Evolutionary conservation across 495 filamentous ascomycete species (phyloP).

Genomic region (Penicillium pancosmium): DNA sequence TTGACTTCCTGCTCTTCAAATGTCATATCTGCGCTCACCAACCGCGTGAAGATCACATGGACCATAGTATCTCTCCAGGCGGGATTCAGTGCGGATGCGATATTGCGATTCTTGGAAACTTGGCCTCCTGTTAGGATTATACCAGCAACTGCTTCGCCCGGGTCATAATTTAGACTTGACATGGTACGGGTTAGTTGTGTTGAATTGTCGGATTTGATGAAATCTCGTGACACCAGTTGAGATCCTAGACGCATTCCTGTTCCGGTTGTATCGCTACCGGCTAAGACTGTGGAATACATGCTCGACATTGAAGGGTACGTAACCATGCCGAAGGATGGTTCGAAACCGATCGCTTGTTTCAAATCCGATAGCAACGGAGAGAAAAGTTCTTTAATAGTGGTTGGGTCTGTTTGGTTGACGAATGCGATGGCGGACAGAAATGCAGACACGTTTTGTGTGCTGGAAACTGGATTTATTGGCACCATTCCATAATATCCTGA

Average conservation of each 20-base stretch:
- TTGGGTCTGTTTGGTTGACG: no score
- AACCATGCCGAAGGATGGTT: no score
- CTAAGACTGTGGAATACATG: no score
- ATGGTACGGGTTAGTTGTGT: slow-evolving; percentile 15
- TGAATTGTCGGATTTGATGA: background rate
- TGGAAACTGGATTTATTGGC: no score
- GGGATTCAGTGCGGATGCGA: slow-evolving; percentile 39
- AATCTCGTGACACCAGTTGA: slow-evolving; percentile 2
- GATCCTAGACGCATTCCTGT: no score
- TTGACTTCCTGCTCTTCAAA: slow-evolving; percentile 31
- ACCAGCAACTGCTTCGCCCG: slow-evolving; percentile 18
- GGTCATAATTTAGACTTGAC: slow-evolving; percentile 13
- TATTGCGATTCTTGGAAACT: slow-evolving; percentile 26
- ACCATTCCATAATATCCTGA: slow-evolving; percentile 34
- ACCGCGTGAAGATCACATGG: slow-evolving; percentile 25
- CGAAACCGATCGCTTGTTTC: no score
- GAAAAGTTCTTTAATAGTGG: no score
- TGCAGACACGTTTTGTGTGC: no score
- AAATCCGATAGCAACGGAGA: no score
- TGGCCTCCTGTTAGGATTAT: slow-evolving; percentile 35
- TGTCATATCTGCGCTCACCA: slow-evolving; percentile 21
- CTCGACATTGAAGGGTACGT: no score
- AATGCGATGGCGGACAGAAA: no score
- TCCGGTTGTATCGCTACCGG: no score
- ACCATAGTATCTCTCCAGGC: slow-evolving; percentile 39